Conservation (phyloP, 2,329 filamentous ascomycete genomes). For the Epichloe festucae region DNA sequence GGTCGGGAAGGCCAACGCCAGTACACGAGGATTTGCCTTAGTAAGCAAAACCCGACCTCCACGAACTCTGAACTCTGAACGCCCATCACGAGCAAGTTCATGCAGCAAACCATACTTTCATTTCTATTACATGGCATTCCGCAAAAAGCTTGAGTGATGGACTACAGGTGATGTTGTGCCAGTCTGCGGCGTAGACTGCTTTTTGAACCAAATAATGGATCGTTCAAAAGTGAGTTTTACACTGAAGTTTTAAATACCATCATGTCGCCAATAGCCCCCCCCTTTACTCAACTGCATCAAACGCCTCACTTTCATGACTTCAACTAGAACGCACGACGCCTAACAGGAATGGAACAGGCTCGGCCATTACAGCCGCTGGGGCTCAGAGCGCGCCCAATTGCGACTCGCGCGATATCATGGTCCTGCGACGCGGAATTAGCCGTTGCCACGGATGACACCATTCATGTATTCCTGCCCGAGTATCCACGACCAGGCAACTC, state of each 20-base stretch:
- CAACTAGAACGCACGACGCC: neutral
- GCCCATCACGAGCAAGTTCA: too few species aligned
- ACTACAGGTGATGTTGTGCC: neutral
- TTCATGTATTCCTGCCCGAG: constrained; percentile 38
- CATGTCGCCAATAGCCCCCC: too few species aligned
- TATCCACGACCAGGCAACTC: constrained; percentile 16
- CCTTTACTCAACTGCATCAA: too few species aligned
- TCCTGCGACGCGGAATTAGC: constrained; percentile 46
- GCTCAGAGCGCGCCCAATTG: constrained; percentile 30
- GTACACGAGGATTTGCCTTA: neutral
- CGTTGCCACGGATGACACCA: constrained; percentile 41
- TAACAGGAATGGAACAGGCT: constrained; percentile 16
- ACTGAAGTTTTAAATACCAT: neutral
- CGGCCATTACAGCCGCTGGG: constrained; percentile 34
- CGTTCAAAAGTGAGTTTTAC: constrained; percentile 2
- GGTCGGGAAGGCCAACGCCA: too few species aligned
- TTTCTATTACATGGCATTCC: too few species aligned
- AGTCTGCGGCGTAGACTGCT: neutral
- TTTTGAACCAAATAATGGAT: neutral
- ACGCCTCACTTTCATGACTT: too few species aligned
- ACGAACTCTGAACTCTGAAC: too few species aligned
- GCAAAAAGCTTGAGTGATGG: neutral
- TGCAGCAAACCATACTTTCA: too few species aligned
- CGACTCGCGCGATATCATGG: constrained; percentile 33
- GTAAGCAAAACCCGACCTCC: neutral